A percentile compares a stretch with the other conserved stretches of the same genome.
These are phyloP conservation scores for Cyclotella kingstonii DNA, from an alignment of 108 stramenopile species.

Conservation along the genomic window DNA sequence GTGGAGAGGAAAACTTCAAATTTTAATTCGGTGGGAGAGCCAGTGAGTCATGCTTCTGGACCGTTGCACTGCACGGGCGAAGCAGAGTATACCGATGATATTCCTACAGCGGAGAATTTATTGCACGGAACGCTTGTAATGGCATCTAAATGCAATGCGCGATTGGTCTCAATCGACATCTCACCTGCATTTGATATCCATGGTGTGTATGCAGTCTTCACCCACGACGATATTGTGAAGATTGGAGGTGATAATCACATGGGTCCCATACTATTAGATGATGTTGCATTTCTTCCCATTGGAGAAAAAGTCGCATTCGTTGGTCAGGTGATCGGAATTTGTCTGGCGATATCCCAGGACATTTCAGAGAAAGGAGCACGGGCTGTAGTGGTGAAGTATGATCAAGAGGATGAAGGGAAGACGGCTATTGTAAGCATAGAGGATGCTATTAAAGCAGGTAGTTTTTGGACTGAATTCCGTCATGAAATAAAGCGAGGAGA, in stretches of 20 bases:
- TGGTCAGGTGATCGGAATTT: slow-evolving; percentile 85
- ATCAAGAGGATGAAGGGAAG: slow-evolving; percentile 46
- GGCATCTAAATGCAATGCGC: slow-evolving; percentile 62
- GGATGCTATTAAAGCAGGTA: slow-evolving; percentile 80
- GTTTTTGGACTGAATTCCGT: slow-evolving; percentile 69
- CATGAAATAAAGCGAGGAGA: slow-evolving; percentile 79
- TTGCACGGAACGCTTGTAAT: slow-evolving; percentile 85
- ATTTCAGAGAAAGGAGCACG: slow-evolving; percentile 79
- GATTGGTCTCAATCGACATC: slow-evolving; percentile 63
- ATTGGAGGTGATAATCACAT: slow-evolving; percentile 78
- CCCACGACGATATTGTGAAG: slow-evolving; percentile 62
- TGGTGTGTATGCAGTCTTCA: slow-evolving; percentile 80
- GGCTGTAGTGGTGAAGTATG: slow-evolving; percentile 71
- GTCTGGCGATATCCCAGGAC: slow-evolving; percentile 76
- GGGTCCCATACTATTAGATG: slow-evolving; percentile 86
- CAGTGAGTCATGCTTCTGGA: slow-evolving; percentile 77
- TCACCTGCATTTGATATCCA: slow-evolving; percentile 60
- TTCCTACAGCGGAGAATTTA: slow-evolving; percentile 73
- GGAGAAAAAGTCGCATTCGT: slow-evolving; percentile 66
- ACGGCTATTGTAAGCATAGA: slow-evolving; percentile 78
- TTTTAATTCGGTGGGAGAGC: slow-evolving; percentile 60
- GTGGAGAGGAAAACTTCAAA: slow-evolving; percentile 9
- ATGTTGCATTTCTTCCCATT: slow-evolving; percentile 71
- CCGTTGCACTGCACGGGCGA: slow-evolving; percentile 91
- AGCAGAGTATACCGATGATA: slow-evolving; percentile 90